Evolutionary conservation across 2,329 filamentous ascomycete species (phyloP).

Genomic region (Colletotrichum karsti): DNA sequence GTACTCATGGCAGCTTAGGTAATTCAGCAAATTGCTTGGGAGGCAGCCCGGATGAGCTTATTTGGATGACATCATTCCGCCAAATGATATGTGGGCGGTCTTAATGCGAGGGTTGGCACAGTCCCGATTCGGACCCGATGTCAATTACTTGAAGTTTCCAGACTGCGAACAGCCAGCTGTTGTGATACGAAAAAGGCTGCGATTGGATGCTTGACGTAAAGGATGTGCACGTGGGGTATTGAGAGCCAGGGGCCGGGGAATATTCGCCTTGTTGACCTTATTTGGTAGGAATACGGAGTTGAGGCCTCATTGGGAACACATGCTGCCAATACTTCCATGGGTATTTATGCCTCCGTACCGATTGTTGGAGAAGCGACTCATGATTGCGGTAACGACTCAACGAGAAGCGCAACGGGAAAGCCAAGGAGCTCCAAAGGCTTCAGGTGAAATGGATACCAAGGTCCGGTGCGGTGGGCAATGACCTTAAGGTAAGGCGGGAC

Average conservation of each 20-base stretch:
- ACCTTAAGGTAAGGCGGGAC: neutral
- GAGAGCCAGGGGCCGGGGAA: neutral
- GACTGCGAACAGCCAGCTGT: neutral
- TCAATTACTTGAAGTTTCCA: neutral
- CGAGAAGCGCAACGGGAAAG: neutral
- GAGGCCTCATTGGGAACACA: conserved; percentile 1
- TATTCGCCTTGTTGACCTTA: neutral
- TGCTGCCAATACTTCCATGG: neutral
- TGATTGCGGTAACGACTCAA: too few relatives aligned
- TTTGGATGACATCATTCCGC: neutral
- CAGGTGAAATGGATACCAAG: conserved; percentile 2
- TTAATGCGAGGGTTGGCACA: neutral
- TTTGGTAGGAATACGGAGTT: neutral
- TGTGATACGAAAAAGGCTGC: neutral
- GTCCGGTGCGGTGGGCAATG: neutral
- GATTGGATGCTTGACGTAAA: neutral
- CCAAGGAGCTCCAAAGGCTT: neutral
- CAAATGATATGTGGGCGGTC: neutral
- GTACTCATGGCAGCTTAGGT: neutral
- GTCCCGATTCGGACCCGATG: neutral
- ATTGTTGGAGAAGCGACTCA: neutral
- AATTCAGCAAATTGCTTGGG: neutral
- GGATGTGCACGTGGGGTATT: neutral
- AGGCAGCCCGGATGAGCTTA: conserved; percentile 1
- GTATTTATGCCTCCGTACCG: neutral